Evolutionary conservation across 2,329 filamentous ascomycete species (phyloP), one percentile per base, ranked within the genome.

Genomic region (Calonectria pseudoturangicola): DNA sequence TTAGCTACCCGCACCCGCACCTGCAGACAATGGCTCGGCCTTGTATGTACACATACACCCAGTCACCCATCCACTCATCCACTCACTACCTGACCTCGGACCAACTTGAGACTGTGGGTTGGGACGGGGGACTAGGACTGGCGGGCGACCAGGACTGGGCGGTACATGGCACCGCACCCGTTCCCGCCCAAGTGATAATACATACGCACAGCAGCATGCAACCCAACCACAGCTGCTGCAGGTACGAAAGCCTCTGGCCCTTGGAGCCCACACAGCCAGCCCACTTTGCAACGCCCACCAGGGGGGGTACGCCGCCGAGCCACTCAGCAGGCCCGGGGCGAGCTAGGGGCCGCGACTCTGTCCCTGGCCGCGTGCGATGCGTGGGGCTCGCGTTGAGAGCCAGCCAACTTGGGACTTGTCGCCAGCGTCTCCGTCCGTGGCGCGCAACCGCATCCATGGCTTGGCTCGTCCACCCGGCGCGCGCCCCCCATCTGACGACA

Each of bases 211-310:
- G 21, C 33, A 36, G 45, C 65, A 67, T 67, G 65, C 51, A 67
- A 67, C 65, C 65, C 65, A 39, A 58, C 65, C 54, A 36, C 66
- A 63, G 51, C 66, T 45, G 66, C 58, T 48, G 66, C 66, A 68
- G 66, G 66, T 68, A 68, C 66, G 66, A 62, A 62, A 68, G 66
- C 66, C 66, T 45, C 62, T 30, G 63, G 66, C 66, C 56, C 56
- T 68, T 30, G 39, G 47, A 47, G 48, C 50, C 50, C 65, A 30
- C 51, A 27, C 41, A 50, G 7, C 50, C 41, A 63, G 45, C 56
- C 66, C 56, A 63, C 66, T 68, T 62, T 50, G 13, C 66, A 48
- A 43, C 56, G 43, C 66, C 50, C 51, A 67, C 48, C 48, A 67
- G 63, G 48, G 27, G 54, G 33, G 18, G 51, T 3, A n/a, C 41